Percentiles rank a stretch among this genome's conserved stretches.
phyloP scores from a whole-genome alignment of 441 rosid genomes.

The Pelargonium citronellum region DNA sequence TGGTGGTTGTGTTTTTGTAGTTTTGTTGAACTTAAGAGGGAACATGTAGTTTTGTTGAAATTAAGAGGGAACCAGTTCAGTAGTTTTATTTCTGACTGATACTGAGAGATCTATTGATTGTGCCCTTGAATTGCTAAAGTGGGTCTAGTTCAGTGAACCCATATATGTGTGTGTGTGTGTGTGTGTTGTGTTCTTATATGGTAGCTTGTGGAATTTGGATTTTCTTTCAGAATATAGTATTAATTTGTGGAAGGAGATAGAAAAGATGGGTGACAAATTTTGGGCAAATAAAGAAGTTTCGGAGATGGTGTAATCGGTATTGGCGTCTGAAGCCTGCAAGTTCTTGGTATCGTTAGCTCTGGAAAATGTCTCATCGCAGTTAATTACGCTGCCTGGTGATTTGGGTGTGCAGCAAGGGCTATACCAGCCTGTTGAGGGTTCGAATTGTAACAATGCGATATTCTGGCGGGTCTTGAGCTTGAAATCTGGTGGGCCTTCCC shows the following conservation, averaged over 20 bases:
- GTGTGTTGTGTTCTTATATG: background rate
- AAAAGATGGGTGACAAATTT: slow-evolving; percentile 58
- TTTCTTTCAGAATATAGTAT: slow-evolving; percentile 1
- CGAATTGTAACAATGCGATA: slow-evolving; percentile 55
- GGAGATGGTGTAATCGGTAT: slow-evolving; percentile 57
- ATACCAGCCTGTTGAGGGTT: slow-evolving; percentile 43
- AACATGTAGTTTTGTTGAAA: background rate
- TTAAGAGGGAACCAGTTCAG: background rate
- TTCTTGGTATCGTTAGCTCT: slow-evolving; percentile 52
- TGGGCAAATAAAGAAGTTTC: slow-evolving; percentile 61
- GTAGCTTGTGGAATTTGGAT: slow-evolving; percentile 16
- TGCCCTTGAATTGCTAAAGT: background rate
- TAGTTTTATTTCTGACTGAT: background rate
- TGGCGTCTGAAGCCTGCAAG: slow-evolving; percentile 69
- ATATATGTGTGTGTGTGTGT: background rate
- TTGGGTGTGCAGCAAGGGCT: slow-evolving; percentile 46
- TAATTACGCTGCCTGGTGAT: slow-evolving; percentile 45
- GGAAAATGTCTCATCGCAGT: slow-evolving; percentile 32
- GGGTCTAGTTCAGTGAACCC: background rate
- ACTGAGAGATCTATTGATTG: background rate
- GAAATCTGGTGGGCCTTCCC: slow-evolving; percentile 45
- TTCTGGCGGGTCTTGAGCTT: slow-evolving; percentile 43
- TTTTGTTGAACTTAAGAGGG: background rate
- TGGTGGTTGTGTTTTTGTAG: too few relatives aligned
- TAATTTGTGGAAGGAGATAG: slow-evolving; percentile 14